phyloP scores from a whole-genome alignment of 2,329 filamentous ascomycete species.

The Penicillium psychrosexuale region DNA sequence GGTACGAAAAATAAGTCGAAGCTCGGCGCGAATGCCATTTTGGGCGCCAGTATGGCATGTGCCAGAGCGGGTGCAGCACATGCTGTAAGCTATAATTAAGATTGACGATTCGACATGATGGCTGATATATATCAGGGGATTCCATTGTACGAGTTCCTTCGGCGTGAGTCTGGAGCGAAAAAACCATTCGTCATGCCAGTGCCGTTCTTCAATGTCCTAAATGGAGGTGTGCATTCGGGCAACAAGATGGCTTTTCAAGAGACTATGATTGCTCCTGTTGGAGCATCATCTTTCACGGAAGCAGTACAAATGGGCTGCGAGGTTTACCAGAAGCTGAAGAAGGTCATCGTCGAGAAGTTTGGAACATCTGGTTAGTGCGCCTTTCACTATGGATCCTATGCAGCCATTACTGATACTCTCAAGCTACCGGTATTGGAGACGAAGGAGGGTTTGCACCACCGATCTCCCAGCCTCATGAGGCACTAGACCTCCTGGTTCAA shows the following conservation, averaged over 20 bases:
- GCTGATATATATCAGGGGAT: neutral
- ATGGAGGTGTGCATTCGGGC: slow-evolving; percentile 47
- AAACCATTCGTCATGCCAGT: slow-evolving; percentile 48
- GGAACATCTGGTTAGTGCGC: slow-evolving; percentile 22
- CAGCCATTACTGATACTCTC: neutral
- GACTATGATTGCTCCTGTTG: slow-evolving; percentile 15
- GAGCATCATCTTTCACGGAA: slow-evolving; percentile 6
- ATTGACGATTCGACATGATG: neutral
- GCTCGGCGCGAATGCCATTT: neutral
- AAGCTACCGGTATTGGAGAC: slow-evolving; percentile 33
- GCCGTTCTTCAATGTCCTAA: slow-evolving; percentile 59
- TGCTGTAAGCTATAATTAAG: neutral
- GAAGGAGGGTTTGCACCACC: slow-evolving; percentile 41
- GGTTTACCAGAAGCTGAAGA: slow-evolving; percentile 33
- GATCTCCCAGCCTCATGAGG: slow-evolving; percentile 34
- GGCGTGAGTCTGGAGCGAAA: neutral
- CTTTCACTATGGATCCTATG: neutral
- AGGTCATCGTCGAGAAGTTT: slow-evolving; percentile 30
- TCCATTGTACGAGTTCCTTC: neutral
- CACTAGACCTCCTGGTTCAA: slow-evolving; percentile 32
- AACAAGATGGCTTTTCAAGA: slow-evolving; percentile 53
- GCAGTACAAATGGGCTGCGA: slow-evolving; percentile 33
- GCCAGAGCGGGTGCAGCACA: neutral
- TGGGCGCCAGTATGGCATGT: neutral
- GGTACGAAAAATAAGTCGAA: neutral